Percentiles rank a stretch among this genome's conserved stretches.
phyloP scores from a whole-genome alignment of 139 green algal genomes.

The Chlorella sorokiniana region DNA sequence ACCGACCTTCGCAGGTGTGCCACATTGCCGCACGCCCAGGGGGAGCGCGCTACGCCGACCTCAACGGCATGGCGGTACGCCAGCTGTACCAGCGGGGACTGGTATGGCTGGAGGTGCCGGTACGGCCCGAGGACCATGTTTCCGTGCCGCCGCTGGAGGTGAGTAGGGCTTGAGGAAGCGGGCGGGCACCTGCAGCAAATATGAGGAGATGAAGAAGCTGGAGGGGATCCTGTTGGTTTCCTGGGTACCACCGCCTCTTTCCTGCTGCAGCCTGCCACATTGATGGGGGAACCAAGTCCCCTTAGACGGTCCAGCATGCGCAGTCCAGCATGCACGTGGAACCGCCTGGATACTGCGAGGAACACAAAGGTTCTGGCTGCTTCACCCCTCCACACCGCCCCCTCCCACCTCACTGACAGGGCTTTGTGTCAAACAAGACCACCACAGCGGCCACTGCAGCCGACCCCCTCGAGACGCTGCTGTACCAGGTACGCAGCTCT shows the following conservation, averaged over 20 bases:
- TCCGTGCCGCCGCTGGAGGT: constrained; percentile 86
- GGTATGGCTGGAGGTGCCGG: constrained; percentile 88
- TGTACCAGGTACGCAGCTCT: constrained; percentile 86
- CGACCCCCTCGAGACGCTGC: constrained; percentile 85
- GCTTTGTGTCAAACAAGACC: constrained; percentile 93
- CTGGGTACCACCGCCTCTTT: not conserved
- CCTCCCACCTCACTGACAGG: constrained; percentile 40
- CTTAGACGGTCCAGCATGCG: too few species aligned
- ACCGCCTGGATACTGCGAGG: not conserved
- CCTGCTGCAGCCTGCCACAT: not conserved
- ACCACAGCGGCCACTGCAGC: constrained; percentile 45
- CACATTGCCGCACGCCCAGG: constrained; percentile 21
- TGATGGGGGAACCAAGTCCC: too few species aligned
- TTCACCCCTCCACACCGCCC: not conserved
- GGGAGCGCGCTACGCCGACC: not conserved
- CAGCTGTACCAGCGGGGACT: constrained; percentile 76
- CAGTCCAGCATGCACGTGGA: not conserved
- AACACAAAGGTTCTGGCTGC: not conserved
- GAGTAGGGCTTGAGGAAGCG: not conserved
- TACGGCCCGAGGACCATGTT: constrained; percentile 79
- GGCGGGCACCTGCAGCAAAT: not conserved
- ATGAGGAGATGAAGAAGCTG: too few species aligned
- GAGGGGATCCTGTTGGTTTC: not conserved
- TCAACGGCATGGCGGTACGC: constrained; percentile 2
- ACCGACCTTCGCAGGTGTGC: too few species aligned